Conservation (phyloP, 805 yeast species). For the Saturnispora sekii region DNA sequence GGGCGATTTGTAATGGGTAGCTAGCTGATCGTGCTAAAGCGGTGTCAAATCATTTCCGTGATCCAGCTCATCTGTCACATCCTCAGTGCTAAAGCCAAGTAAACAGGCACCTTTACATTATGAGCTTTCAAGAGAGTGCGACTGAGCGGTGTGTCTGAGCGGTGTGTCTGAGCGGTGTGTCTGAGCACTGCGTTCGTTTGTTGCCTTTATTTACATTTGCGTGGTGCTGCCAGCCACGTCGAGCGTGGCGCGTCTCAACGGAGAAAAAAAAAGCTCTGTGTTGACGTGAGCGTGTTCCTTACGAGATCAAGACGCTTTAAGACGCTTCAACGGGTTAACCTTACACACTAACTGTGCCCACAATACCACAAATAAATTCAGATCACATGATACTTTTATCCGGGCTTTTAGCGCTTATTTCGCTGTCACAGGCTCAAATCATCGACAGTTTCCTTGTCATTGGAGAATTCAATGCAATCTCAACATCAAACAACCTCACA, state of each 20-base stretch:
- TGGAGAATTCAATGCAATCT: constrained; percentile 23
- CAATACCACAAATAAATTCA: neutral
- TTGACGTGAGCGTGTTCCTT: neutral
- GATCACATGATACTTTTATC: neutral
- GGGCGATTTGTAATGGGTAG: no score
- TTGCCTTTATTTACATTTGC: neutral
- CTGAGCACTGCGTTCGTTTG: neutral
- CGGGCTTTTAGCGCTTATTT: neutral
- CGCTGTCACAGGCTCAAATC: constrained; percentile 14
- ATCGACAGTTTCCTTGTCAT: constrained; percentile 18
- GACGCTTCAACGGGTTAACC: no score
- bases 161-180: no score
- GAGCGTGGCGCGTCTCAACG: constrained; percentile 5
- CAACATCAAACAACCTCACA: neutral
- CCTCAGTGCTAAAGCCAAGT: no score
- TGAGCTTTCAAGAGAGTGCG: no score
- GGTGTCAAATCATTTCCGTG: no score
- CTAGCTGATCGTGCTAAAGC: no score
- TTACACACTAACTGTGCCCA: no score
- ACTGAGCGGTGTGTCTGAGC: no score
- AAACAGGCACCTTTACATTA: no score
- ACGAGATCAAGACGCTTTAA: no score
- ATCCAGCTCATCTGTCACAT: no score
- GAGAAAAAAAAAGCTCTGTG: neutral
- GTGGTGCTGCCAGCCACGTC: constrained; percentile 4